These are phyloP conservation scores for Eucalyptus virginea DNA, from an alignment of 345 rosid species.

Conservation along the genomic window DNA sequence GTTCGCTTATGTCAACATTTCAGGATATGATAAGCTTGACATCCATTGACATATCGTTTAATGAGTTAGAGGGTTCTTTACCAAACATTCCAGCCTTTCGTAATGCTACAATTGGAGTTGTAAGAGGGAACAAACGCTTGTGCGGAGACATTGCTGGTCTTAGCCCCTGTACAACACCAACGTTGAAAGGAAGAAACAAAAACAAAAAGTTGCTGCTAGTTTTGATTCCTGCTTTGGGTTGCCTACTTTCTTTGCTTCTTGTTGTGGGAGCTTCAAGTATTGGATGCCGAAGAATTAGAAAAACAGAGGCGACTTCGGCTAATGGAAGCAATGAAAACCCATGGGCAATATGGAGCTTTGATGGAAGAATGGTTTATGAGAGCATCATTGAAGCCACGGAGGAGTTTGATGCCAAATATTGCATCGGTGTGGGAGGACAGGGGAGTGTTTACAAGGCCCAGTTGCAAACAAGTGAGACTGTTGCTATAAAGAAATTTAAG, in stretches of 20 bases:
- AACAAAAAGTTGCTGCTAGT: background rate
- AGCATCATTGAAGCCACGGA: constrained; percentile 1
- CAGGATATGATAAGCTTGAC: too few species aligned
- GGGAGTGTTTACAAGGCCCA: constrained; percentile 10
- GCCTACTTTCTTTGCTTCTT: background rate
- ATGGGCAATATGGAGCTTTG: background rate
- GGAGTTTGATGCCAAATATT: background rate
- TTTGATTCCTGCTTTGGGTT: background rate
- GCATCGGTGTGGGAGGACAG: constrained; percentile 2
- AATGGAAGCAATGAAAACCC: background rate
- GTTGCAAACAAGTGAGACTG: background rate
- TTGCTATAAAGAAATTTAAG: constrained; percentile 12
- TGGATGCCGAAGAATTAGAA: background rate
- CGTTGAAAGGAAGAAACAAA: fast-evolving
- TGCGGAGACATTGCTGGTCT: too few species aligned
- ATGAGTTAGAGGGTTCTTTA: too few species aligned
- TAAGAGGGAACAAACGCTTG: too few species aligned
- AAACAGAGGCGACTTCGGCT: background rate
- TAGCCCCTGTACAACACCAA: too few species aligned
- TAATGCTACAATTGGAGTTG: too few species aligned
- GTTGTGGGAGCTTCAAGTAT: background rate
- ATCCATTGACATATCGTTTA: too few species aligned
- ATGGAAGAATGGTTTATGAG: constrained; percentile 1
- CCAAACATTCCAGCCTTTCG: too few species aligned
- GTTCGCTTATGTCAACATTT: too few species aligned